Conservation (phyloP, 2,329 filamentous ascomycete species). For the Blastomyces percursus region DNA sequence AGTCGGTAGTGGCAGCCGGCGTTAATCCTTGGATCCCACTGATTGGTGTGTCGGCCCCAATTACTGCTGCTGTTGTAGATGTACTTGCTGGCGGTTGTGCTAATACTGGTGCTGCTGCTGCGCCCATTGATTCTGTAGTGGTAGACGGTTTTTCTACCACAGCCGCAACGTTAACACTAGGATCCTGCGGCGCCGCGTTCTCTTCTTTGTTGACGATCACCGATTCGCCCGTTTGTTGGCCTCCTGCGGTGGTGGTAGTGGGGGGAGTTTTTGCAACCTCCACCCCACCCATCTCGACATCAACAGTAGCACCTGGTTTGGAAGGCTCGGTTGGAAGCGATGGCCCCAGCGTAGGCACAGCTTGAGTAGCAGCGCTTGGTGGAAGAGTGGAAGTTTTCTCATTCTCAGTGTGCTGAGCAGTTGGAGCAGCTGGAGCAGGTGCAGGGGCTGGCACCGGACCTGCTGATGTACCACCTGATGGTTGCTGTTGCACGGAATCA, state of each 20-base stretch:
- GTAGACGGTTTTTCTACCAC: constrained; percentile 3
- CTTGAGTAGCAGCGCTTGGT: not conserved
- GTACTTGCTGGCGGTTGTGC: no score
- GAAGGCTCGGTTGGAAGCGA: constrained; percentile 9
- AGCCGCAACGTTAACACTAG: not conserved
- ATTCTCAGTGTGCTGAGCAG: not conserved
- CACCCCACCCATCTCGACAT: constrained; percentile 50
- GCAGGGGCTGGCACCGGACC: not conserved
- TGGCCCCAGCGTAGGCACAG: constrained; percentile 29
- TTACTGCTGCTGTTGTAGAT: constrained; percentile 13
- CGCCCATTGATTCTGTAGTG: not conserved
- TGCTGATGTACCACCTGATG: not conserved
- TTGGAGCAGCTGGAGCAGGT: not conserved
- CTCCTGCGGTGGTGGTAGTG: constrained; percentile 25
- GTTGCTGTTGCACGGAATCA: not conserved
- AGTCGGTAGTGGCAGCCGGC: constrained; percentile 16
- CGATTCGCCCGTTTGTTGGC: constrained; percentile 55
- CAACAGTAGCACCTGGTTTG: constrained; percentile 14
- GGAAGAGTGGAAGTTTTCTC: not conserved
- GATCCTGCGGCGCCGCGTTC: constrained; percentile 16
- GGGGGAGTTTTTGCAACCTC: constrained; percentile 29
- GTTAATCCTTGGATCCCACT: constrained; percentile 20
- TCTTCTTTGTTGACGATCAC: constrained; percentile 60
- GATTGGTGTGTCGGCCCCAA: constrained; percentile 14
- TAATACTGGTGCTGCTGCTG: constrained; percentile 5